Conservation (phyloP, 140 eudicot species). For the Cichorium intybus region DNA sequence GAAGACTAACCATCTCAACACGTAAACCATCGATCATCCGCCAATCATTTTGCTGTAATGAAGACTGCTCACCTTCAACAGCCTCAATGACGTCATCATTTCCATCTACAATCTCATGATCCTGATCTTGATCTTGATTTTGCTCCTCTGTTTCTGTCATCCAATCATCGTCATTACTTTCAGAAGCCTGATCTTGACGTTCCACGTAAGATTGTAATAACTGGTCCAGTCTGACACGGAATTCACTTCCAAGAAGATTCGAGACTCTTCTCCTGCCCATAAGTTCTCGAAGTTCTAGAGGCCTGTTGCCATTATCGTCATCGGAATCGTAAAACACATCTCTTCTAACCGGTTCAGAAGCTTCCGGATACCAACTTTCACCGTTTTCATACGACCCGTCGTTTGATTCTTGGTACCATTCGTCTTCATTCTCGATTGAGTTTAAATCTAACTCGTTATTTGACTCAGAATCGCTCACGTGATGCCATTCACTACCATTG, state of each 20-base stretch:
- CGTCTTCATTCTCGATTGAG: constrained; percentile 40
- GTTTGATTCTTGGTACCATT: constrained; percentile 39
- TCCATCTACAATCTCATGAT: constrained; percentile 30
- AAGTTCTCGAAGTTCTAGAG: constrained; percentile 74
- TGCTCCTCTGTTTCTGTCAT: constrained; percentile 42
- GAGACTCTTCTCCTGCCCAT: constrained; percentile 85
- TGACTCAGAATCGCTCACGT: constrained; percentile 10
- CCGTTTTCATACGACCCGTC: too few relatives aligned
- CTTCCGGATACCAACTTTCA: constrained; percentile 41
- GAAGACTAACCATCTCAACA: constrained; percentile 72
- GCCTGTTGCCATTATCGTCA: constrained; percentile 16
- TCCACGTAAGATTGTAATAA: constrained; percentile 71
- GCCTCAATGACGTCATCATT: constrained; percentile 24
- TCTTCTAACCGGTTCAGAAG: constrained; percentile 29
- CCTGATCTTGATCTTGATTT: constrained; percentile 36
- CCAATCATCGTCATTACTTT: constrained; percentile 41
- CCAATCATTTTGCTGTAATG: constrained; percentile 31
- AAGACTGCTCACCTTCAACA: constrained; percentile 23
- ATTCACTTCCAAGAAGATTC: constrained; percentile 88
- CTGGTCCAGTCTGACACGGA: constrained; percentile 72
- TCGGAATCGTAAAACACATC: constrained; percentile 36
- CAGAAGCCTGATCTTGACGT: constrained; percentile 54
- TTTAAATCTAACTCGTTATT: constrained; percentile 29
- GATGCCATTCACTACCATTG: constrained; percentile 39
- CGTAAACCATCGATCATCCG: constrained; percentile 72